Base-by-base conservation (phyloP, 768 basidiomycete species). In the Naganishia vaughanmartiniae region DNA sequence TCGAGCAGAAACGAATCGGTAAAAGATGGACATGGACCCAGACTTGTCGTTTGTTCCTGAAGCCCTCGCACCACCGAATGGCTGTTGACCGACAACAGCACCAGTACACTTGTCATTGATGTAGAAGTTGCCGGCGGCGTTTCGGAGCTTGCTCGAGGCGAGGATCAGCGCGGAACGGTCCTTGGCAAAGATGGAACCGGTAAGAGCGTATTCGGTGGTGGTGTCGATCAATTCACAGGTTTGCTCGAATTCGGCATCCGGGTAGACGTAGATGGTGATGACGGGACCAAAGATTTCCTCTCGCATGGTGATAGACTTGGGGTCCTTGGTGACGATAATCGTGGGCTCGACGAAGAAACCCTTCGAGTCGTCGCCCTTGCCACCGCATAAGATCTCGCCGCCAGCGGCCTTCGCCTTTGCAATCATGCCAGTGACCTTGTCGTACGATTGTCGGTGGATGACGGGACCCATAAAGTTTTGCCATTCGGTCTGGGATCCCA, bases 1-100 rank as follows among this genome's bases (percentile, higher is more conserved):
- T 78, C 96, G 86, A 65, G 91, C 88, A 89, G 71, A 95, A 45
- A 78, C 73, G 76, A 81, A 82, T 68, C 94, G 85, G 82, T 87
- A 88, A 83, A 87, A 89, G 76, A 89, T 86, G 58, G 81, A 84
- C 72, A 91, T 87, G 73, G 90, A 92, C 28, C 90, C 96, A 0
- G 94, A 93, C 83, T 98, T 99, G 82, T 98, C 96, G 84, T 98
- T 98, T 73, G 95, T 99, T 33, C 96, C 95, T 78, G 90, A 92
- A 36, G 86, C 90, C 45, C 94, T 87, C 1, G 88, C 91, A 34
- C 96, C 96, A 57, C 96, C 96, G 79, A 99, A 99, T 14, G 96
- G 95, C 82, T 99, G 94, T 81, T 97, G 94, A 11, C 93, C 95
- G 42, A 98, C 79, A 31, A 80, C 79, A 39, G 79, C 79, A 66